Percentiles rank a stretch among this genome's conserved stretches.
phyloP scores from a whole-genome alignment of 179 eudicot genomes.

The Sideroxylon spinosum region DNA sequence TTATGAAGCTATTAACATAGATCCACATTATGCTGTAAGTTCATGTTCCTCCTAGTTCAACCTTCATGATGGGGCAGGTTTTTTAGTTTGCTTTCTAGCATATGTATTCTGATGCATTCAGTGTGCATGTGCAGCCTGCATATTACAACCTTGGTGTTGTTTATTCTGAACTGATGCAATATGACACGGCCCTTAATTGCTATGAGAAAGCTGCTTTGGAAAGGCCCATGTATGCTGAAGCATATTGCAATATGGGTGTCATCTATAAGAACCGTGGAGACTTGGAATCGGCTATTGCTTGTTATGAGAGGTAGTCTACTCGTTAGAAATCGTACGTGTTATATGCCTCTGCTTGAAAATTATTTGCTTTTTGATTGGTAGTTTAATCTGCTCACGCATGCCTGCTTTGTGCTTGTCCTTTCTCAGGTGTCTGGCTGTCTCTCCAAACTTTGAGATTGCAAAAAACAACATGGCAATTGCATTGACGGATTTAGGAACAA shows the following conservation, averaged over 20 bases:
- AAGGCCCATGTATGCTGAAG: conserved; percentile 99
- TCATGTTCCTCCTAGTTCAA: conserved; percentile 9
- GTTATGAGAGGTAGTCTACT: conserved; percentile 78
- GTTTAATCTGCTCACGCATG: conserved; percentile 15
- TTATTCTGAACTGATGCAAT: conserved; percentile 99
- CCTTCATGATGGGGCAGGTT: not conserved
- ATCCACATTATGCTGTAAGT: conserved; percentile 90
- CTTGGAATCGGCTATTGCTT: conserved; percentile 90
- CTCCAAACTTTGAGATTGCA: conserved; percentile 99
- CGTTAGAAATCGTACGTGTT: conserved; percentile 2
- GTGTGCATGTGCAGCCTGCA: conserved; percentile 80
- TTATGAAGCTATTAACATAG: conserved; percentile 90
- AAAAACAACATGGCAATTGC: conserved; percentile 99
- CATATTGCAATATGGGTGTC: conserved; percentile 99
- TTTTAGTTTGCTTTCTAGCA: not conserved
- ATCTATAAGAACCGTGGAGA: conserved; percentile 95
- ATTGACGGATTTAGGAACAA: conserved; percentile 94
- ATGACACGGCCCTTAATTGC: conserved; percentile 86
- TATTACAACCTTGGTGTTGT: conserved; percentile 99
- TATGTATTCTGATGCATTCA: conserved; percentile 20
- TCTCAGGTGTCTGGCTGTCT: conserved; percentile 91
- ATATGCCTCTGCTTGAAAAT: not conserved
- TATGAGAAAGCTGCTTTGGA: conserved; percentile 97
- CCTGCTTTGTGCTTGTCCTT: conserved; percentile 17
- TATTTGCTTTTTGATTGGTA: not conserved